Evolutionary conservation across 805 yeast genomes (phyloP), one percentile per base, ranked within the genome.

Genomic region (Wickerhamiella parazyma): DNA sequence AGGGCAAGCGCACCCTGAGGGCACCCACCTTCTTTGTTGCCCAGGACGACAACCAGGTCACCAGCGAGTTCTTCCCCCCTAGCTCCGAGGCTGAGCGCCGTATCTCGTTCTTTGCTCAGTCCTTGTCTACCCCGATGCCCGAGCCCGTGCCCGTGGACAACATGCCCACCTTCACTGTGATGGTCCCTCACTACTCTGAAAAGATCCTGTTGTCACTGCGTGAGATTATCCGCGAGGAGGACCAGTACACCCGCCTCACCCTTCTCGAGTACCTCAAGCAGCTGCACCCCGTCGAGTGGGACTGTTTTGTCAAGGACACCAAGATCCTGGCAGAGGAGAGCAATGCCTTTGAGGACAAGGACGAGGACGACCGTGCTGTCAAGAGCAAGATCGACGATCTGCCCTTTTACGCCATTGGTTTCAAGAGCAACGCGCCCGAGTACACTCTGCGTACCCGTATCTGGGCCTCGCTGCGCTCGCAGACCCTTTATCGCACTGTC

Each of bases 81-180:
- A 77, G 89, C 65, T 85, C 95, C 36, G 99, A 91, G 67, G 98
- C 99, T 51, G 98, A 93, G 70, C 87, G 98, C 72, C 91, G 99
- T 74, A 87, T 91, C 56, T 84, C 96, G 47, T 91, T 93, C 81
- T 91, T 91, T 69, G 99, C 99, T 47, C 98, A 91, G 67, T 87
- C 97, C 9, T 72, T 91, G 65, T 93, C 98, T 42, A 91, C 98
- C 48, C 98, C 98, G 55, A 87, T 91, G 56, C 95, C 95, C 50
- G 98, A 91, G 69, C 97, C 99, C 49, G 72, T 91, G 60, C 98
- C 99, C 36, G 97, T 93, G 54, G 98, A 91, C 66, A 89, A 89
- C 72, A 91, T 91, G 98, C 99, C 99, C 52, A 89, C 97, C 10
- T 91, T 91, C 65, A 87, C 98, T 33, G 97, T 91, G 18, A 70